Base-by-base conservation (phyloP, 2,329 filamentous ascomycete genomes). In the Colletotrichum plurivorum region DNA sequence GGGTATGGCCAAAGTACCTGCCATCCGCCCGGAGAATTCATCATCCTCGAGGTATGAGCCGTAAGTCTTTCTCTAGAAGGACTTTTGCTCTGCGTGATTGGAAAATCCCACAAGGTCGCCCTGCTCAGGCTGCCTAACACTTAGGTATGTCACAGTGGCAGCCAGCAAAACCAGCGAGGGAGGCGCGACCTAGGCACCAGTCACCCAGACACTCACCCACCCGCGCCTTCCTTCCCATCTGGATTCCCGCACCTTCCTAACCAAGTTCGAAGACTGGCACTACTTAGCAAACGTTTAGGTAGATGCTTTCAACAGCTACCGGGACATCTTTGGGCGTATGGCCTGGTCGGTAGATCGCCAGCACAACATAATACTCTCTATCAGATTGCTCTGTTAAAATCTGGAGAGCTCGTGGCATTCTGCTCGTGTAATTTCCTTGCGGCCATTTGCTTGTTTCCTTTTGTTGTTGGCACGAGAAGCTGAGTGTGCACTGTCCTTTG, bases 381-480 rank as follows among this genome's bases (percentile, higher is more conserved):
- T 53, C 49, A 53, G 49, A 53, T 53, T 53, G 49, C 49, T 53
- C 49, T 53, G 49, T 36, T 53, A 53, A 53, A 53, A 53, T 53
- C 49, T 53, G 49, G 22, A 31, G 49, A 20, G 31, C 13, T 43
- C 41, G 13, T n/a, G 41, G 6, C 41, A 5, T 43, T n/a, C 41
- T 43, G 13, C 41, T 6, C 41, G 2, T 15, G 2, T 15, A 5
- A 16, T 43, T 43, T n/a, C n/a, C 31, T 3, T 2, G 31, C 8
- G 31, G 31, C 9, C 8, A 4, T 15, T 43, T 3, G 41, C 2
- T 43, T 1, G 10, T 15, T 4, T 43, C 0, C 16, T 43, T n/a
- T 43, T 43, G 41, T 43, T 43, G 41, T 43, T 43, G 41, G 15
- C 13, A 15, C 41, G 15, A 43, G 41, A n/a, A 43, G 41, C 41